Evolutionary conservation across 2,329 filamentous ascomycete genomes (phyloP), one percentile per base, ranked within the genome.

Genomic region (Sclerotinia nivalis): DNA sequence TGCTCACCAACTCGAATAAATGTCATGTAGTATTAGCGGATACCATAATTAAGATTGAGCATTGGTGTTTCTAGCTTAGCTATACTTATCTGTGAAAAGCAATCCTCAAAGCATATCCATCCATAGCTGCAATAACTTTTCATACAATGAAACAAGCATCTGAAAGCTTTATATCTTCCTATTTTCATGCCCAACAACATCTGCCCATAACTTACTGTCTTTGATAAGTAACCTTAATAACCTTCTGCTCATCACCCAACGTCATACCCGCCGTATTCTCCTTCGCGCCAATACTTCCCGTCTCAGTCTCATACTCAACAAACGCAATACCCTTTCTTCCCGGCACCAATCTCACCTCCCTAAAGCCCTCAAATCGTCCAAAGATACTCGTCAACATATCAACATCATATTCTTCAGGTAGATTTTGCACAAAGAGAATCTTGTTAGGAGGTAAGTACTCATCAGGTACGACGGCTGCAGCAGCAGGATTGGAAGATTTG

Each of bases 391-490:
- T 91, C 68, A 99, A 87, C 34, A 86, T 87, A 73, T 97, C 93
- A 77, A 92, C 88, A 79, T 92, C 91, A 81, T 92, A 93, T 73
- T 93, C 91, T 73, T 95, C 92, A 12, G 96, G 94, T 49, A 99
- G 82, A 76, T 98, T 95, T 83, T 96, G 93, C 72, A 98, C 84
- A 82, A 98, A 97, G 49, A 99, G 87, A 74, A 93, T 97, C 84
- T 97, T 97, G 87, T 98, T 98, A 49, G 96, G 95, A 5, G 95
- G 95, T 5, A 98, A 87, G 80, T 97, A 98, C 82, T 99, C 96
- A 86, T 98, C 96, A n/a, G 94, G 93, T 25, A 98, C 90, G 69
- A 93, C 90, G 15, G 91, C 86, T 4, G 90, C 85, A 1, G 88
- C 85, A 20, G 88, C 84, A 8, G 88, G 86, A 70, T 88, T 88